A percentile compares a stretch with the other conserved stretches of the same genome.
Evolutionary conservation across 768 basidiomycete genomes (phyloP).

Genomic region (Glaciozyma martinii): DNA sequence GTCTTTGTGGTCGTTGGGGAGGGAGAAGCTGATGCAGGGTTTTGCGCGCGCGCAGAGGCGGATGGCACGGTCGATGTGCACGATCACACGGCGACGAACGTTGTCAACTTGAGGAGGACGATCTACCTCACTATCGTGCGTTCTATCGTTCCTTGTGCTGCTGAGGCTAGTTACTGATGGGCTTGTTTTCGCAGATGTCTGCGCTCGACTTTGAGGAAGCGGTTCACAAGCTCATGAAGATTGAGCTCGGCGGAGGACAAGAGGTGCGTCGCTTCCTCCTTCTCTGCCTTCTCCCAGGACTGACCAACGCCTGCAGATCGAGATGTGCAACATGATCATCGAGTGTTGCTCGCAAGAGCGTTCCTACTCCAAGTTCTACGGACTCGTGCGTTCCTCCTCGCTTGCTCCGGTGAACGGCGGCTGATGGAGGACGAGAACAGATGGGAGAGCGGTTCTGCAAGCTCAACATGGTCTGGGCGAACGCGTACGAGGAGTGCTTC

Average conservation of each 20-base stretch:
- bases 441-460: slow-evolving; percentile 94
- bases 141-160: no score
- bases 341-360: slow-evolving; percentile 99
- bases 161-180: no score
- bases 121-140: slow-evolving; percentile 81
- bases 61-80: slow-evolving; percentile 82
- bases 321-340: slow-evolving; percentile 95
- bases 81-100: slow-evolving; percentile 87
- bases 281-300: background rate
- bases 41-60: slow-evolving; percentile 41
- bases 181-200: slow-evolving; percentile 47
- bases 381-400: slow-evolving; percentile 44
- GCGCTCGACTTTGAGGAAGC: slow-evolving; percentile 65
- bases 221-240: slow-evolving; percentile 91
- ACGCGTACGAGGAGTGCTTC: slow-evolving; percentile 79
- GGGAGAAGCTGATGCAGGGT: background rate
- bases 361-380: slow-evolving; percentile 95
- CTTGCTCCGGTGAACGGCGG: no score
- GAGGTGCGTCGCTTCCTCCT: slow-evolving; percentile 55
- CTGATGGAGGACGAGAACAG: no score
- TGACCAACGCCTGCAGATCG: slow-evolving; percentile 52
- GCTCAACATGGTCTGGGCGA: slow-evolving; percentile 89
- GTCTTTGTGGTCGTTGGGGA: background rate
- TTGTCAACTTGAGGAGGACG: slow-evolving; percentile 83
- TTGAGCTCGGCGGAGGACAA: slow-evolving; percentile 81